Evolutionary conservation across 192 early-diverging fungal species (phyloP), one percentile per base, ranked within the genome.

Genomic region (Entomortierella beljakovae): DNA sequence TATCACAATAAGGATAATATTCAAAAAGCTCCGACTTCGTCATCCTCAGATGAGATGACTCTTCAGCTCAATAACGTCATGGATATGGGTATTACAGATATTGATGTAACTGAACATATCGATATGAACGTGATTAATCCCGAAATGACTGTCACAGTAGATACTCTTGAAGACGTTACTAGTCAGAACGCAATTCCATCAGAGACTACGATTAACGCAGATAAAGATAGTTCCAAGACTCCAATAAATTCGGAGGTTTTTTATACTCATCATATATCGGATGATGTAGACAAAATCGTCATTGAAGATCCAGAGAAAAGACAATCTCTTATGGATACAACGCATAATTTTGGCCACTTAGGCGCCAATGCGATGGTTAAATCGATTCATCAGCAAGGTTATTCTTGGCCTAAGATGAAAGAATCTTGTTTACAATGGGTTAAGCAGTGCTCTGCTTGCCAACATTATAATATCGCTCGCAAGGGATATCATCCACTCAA

Each of bases 401-500:
- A 50, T 15, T 15, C 49, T 25, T 50, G 49, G 49, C 49, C 4
- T 15, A 10, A 10, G 16, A 6, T 50, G 5, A n/a, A 6, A 5
- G 16, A 50, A 6, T 7, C 7, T 18, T 50, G 49, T 50, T n/a
- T 18, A 10, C 5, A 18, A 15, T 50, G 4, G 4, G 6, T 50
- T 6, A 50, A 50, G n/a, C 37, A 33, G 0, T 81, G 80, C 25
- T 3, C 25, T 13, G 18, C 46, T 46, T 81, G 80, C 51, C 58
- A 65, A 32, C 38, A 49, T 1, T 51, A 55, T 23, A 81, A 74
- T 26, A 81, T 68, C 20, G 63, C 50, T 0, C 37, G 53, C 20
- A 73, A 68, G 29, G 80, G 80, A 9, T 81, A 69, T 28, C 80
- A 81, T 59, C 65, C 65, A n/a, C 16, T 81, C 0, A 57, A 37